A percentile compares a stretch with the other conserved stretches of the same genome.
These are phyloP conservation scores for Epicoccum sorghinum DNA, from an alignment of 2,329 filamentous ascomycete genomes.

Conservation along the genomic window DNA sequence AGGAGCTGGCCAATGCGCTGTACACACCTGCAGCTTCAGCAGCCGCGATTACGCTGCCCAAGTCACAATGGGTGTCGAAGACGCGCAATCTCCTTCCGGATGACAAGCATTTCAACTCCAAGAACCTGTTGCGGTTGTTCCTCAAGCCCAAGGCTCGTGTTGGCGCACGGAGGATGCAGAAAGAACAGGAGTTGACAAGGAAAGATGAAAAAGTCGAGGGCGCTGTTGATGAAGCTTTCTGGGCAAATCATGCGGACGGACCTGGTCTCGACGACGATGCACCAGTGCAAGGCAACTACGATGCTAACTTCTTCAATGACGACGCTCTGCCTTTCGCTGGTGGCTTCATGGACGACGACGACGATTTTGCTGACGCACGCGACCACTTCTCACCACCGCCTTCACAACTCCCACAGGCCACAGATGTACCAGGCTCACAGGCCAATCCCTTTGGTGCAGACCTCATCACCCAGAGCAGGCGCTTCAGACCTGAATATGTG, in stretches of 20 bases:
- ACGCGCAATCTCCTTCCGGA: slow-evolving; percentile 91
- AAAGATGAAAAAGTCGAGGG: slow-evolving; percentile 64
- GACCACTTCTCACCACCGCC: slow-evolving; percentile 76
- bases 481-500: slow-evolving; percentile 68
- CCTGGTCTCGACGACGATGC: slow-evolving; percentile 59
- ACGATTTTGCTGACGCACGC: slow-evolving; percentile 77
- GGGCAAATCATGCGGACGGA: slow-evolving; percentile 66
- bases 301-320: slow-evolving; percentile 97
- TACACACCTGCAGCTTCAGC: slow-evolving; percentile 83
- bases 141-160: slow-evolving; percentile 91
- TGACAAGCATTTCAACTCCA: slow-evolving; percentile 97
- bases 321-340: slow-evolving; percentile 74
- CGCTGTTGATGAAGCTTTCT: slow-evolving; percentile 95
- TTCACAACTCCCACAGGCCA: slow-evolving; percentile 54
- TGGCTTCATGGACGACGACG: slow-evolving; percentile 67
- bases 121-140: slow-evolving; percentile 86
- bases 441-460: slow-evolving; percentile 67
- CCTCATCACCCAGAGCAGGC: slow-evolving; percentile 65
- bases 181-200: slow-evolving; percentile 21
- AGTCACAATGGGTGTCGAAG: slow-evolving; percentile 95
- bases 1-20: slow-evolving; percentile 73
- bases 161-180: slow-evolving; percentile 65
- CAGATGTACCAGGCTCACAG: slow-evolving; percentile 59
- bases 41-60: slow-evolving; percentile 81
- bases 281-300: slow-evolving; percentile 77